Evolutionary conservation across 805 yeast species (phyloP), one percentile per base, ranked within the genome.

Genomic region (Clavispora vitiphila): DNA sequence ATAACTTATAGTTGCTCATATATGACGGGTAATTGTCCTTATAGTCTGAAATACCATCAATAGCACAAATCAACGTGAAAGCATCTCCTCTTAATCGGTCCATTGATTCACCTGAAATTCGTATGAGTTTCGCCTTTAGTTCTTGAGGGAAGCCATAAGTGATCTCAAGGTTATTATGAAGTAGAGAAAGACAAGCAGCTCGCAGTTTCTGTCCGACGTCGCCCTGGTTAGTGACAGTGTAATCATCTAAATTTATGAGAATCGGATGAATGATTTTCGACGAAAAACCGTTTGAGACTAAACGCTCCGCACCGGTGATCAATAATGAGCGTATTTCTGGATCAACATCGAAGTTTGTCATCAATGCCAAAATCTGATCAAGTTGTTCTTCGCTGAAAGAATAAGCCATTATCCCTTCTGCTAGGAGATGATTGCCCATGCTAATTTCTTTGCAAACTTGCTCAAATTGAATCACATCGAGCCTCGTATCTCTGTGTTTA

Each of bases 191-290:
- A 1, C 81, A 67, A 0, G 81, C 71, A 1, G 56, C 48, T 36
- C 98, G 65, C 1, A 88, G 75, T 51, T 79, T 74, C 36, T 86
- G 77, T 2, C 98, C 98, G n/a, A 89, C 90, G 63, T 90, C 98
- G 8, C 98, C 98, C 54, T 86, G 84, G 21, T 78, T 77, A 0
- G 91, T 85, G 2, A 76, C 64, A 0, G 95, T 78, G 57, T 89
- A 88, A 53, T 90, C 96, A 47, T 83, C 81, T 11, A 91, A 60
- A 25, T 77, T 74, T 1, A 47, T 49, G 1, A 73, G 34, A 23
- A 61, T 21, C 1, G 41, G 16, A 4, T 34, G 20, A 8, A 34
- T 21, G 8, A 34, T 14, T 7, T n/a, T 7, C 5, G 16, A 19
- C 9, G 11, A 12, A 14, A 12, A 12, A 8, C 35, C 19, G 2